Base-by-base conservation (phyloP, 371 early-diverging fungal species). In the Chytridiales sp. region DNA sequence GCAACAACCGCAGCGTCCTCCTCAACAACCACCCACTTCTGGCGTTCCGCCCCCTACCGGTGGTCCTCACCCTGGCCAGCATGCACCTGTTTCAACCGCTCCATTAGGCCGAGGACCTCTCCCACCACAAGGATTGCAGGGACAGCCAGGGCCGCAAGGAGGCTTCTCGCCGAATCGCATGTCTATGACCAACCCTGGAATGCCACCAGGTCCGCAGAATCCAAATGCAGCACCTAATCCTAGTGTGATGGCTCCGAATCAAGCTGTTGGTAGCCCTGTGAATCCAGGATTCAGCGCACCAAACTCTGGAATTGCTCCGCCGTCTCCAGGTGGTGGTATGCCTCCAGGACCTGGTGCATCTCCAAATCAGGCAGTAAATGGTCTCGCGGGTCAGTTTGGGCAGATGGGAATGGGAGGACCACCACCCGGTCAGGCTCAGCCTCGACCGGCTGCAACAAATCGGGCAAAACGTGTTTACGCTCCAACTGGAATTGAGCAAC, bases 11-110 rank as follows among this genome's bases (percentile, higher is more conserved):
- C 49, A 36, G 43, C 47, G n/a, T n/a, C 32, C 42, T 17, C 31
- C 29, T 31, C 66, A 46, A 49, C 63, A 26, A n/a, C 67, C 22
- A n/a, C 63, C 66, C 15, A 31, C 31, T 15, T 44, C 24, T 40
- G 65, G 65, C 15, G 19, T 21, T 11, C 67, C 17, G 6, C 62
- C 54, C 17, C 38, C 19, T n/a, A n/a, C n/a, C n/a, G n/a, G n/a
- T n/a, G n/a, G n/a, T n/a, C n/a, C n/a, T n/a, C n/a, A n/a, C n/a
- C n/a, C n/a, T n/a, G n/a, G n/a, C n/a, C n/a, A n/a, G n/a, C n/a
- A n/a, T n/a, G n/a, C n/a, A n/a, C n/a, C n/a, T n/a, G n/a, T n/a
- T n/a, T n/a, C n/a, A n/a, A n/a, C n/a, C n/a, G n/a, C n/a, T n/a
- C n/a, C n/a, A n/a, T n/a, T n/a, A n/a, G n/a, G n/a, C n/a, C n/a